Percentiles rank a stretch among this genome's conserved stretches.
These are phyloP conservation scores for Malus orientalis DNA, from an alignment of 306 rosid species.

Conservation along the genomic window DNA sequence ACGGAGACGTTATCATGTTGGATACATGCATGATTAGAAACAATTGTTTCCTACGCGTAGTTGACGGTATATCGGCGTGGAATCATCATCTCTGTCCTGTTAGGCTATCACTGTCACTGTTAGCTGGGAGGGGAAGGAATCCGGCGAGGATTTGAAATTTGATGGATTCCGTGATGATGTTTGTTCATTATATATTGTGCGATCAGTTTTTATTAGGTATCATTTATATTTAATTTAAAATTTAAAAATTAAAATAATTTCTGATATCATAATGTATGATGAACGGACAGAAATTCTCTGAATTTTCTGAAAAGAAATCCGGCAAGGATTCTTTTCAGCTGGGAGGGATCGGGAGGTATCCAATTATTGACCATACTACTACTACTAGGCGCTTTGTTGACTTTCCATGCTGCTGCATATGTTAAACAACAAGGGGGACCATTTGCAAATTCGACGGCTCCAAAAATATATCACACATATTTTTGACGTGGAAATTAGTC, in stretches of 20 bases:
- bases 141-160: no score
- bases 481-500: background rate
- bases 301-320: no score
- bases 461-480: background rate
- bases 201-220: no score
- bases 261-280: fast-evolving
- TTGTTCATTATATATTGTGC: fast-evolving
- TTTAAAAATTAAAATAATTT: no score
- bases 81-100: background rate
- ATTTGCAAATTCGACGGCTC: background rate
- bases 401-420: background rate
- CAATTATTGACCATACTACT: background rate
- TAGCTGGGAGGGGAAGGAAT: no score
- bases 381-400: background rate
- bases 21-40: background rate
- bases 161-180: fast-evolving
- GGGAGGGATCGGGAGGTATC: background rate
- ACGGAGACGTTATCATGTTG: background rate
- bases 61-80: background rate
- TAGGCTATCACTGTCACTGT: background rate
- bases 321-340: no score
- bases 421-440: background rate
- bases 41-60: background rate
- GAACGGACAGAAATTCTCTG: fast-evolving
- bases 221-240: no score